phyloP scores from a whole-genome alignment of 306 rosid species.

The Spatholobus suberectus region DNA sequence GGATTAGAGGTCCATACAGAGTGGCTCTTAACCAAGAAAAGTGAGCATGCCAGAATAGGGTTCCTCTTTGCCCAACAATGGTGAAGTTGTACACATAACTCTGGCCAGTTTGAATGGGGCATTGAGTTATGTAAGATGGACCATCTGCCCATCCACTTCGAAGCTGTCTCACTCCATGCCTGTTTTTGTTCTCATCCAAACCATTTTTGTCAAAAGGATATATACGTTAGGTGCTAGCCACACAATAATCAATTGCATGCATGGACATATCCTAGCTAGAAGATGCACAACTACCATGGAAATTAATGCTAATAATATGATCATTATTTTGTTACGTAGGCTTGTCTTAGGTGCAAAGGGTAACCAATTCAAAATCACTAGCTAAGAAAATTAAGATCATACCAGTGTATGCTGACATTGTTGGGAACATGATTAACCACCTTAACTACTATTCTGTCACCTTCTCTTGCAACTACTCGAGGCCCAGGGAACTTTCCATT shows the following conservation, averaged over 20 bases:
- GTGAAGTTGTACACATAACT: slow-evolving; percentile 76
- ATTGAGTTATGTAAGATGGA: slow-evolving; percentile 76
- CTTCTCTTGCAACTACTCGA: slow-evolving; percentile 67
- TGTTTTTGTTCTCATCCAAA: slow-evolving; percentile 30
- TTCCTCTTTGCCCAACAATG: slow-evolving; percentile 73
- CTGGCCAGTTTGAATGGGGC: slow-evolving; percentile 67
- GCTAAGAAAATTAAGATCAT: slow-evolving; percentile 25
- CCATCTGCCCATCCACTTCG: slow-evolving; percentile 79
- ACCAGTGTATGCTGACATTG: slow-evolving; percentile 75
- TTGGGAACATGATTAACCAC: slow-evolving; percentile 76
- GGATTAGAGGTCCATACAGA: slow-evolving; percentile 68
- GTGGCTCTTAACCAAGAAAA: slow-evolving; percentile 75
- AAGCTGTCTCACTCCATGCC: slow-evolving; percentile 78
- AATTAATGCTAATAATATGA: neutral
- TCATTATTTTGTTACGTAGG: neutral
- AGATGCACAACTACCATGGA: neutral
- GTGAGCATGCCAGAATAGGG: slow-evolving; percentile 79
- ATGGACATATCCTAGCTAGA: neutral
- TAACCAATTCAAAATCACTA: neutral
- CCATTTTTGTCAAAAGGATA: neutral
- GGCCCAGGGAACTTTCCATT: slow-evolving; percentile 81
- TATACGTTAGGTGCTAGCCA: neutral
- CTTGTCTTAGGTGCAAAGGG: neutral
- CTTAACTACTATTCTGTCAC: slow-evolving; percentile 67
- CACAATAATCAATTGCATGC: slow-evolving; percentile 33